A percentile compares a stretch with the other conserved stretches of the same genome.
phyloP scores from a whole-genome alignment of 306 rosid species.

The Castanopsis chinensis region DNA sequence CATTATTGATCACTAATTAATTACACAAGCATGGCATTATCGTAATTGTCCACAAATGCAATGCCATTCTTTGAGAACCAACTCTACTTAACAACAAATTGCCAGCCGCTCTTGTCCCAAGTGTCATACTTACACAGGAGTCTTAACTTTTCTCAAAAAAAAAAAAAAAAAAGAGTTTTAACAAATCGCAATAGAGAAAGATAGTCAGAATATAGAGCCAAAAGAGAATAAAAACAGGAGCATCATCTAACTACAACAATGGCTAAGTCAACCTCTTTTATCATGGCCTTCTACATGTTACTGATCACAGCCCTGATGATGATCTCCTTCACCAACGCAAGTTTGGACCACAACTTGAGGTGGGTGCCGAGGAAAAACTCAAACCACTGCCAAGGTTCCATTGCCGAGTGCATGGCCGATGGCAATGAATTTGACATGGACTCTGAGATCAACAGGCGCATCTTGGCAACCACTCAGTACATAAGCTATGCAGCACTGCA shows the following conservation, averaged over 20 bases:
- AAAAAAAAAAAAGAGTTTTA: slow-evolving; percentile 11
- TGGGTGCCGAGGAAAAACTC: slow-evolving; percentile 30
- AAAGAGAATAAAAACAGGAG: background rate
- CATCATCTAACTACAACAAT: slow-evolving; percentile 9
- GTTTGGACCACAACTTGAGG: slow-evolving; percentile 27
- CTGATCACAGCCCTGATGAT: slow-evolving; percentile 19
- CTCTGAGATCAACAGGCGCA: slow-evolving; percentile 59
- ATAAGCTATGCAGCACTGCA: slow-evolving; percentile 75
- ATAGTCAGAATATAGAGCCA: background rate
- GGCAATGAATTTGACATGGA: slow-evolving; percentile 47
- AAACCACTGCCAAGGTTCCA: slow-evolving; percentile 52
- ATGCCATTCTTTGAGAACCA: slow-evolving; percentile 18
- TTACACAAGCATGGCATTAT: background rate
- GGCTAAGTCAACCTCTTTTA: slow-evolving; percentile 26
- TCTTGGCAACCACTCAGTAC: slow-evolving; percentile 65
- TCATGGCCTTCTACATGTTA: slow-evolving; percentile 28
- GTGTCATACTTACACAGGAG: slow-evolving; percentile 17
- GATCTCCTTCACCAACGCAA: slow-evolving; percentile 7
- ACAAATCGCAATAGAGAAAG: background rate
- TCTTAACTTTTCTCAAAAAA: background rate
- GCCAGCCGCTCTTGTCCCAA: slow-evolving; percentile 20
- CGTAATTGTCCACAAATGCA: slow-evolving; percentile 8
- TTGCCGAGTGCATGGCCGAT: slow-evolving; percentile 59
- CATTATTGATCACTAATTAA: too few species aligned
- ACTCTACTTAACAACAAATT: slow-evolving; percentile 37